Conservation (phyloP, 805 yeast genomes). For the Barnettozyma vustinii region DNA sequence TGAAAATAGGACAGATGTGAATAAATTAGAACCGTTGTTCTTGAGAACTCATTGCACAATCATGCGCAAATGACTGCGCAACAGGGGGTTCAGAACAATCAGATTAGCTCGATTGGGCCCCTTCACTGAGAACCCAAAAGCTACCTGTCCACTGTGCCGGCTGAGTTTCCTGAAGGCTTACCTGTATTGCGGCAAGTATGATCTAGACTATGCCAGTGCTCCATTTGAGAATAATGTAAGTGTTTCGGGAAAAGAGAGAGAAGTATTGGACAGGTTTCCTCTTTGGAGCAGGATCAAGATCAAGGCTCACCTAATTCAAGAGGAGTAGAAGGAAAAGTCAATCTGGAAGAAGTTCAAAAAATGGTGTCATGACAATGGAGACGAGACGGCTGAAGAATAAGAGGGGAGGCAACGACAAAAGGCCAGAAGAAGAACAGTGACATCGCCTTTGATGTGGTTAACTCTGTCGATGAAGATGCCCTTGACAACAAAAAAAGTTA, state of each 20-base stretch:
- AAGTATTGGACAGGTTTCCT: background rate
- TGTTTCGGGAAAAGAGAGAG: background rate
- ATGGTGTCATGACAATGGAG: background rate
- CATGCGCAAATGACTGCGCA: constrained; percentile 5
- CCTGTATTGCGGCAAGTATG: constrained; percentile 1
- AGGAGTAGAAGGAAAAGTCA: background rate
- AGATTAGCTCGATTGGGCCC: background rate
- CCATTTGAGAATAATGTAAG: background rate
- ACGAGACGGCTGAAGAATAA: background rate
- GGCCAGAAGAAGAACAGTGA: background rate
- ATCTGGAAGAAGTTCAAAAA: background rate
- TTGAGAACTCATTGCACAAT: constrained; percentile 8
- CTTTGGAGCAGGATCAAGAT: background rate
- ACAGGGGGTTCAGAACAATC: background rate
- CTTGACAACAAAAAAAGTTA: too few species aligned
- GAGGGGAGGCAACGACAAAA: background rate
- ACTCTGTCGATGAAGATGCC: too few species aligned
- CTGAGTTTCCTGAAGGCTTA: constrained; percentile 1
- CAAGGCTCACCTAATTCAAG: background rate
- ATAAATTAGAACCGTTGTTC: too few species aligned
- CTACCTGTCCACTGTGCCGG: constrained; percentile 7
- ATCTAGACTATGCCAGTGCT: background rate
- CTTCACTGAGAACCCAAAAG: background rate
- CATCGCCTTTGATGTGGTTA: too few species aligned
- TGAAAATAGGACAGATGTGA: too few species aligned